Evolutionary conservation across 371 early-diverging fungal species (phyloP).

Genomic region (Chytridiales sp.): DNA sequence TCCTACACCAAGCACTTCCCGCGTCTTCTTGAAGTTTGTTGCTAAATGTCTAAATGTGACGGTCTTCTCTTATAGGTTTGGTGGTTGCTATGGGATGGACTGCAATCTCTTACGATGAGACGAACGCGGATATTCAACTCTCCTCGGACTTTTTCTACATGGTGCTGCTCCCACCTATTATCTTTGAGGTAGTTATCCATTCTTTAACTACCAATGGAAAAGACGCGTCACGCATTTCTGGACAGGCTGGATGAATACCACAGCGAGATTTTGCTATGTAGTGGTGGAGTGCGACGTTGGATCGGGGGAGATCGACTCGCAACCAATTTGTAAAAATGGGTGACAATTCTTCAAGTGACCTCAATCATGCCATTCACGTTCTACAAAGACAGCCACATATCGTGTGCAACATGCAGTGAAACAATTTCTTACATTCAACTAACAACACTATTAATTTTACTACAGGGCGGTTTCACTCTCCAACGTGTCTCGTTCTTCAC

Average conservation of each 20-base stretch:
- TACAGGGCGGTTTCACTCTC: slow-evolving; percentile 52
- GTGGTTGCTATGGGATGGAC: slow-evolving; percentile 49
- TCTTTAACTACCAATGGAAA: no score
- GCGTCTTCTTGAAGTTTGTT: neutral
- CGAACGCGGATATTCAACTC: slow-evolving; percentile 50
- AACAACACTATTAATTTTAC: neutral
- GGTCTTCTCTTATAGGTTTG: slow-evolving; percentile 31
- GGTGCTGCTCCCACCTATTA: slow-evolving; percentile 59
- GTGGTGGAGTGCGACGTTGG: no score
- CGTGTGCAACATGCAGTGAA: no score
- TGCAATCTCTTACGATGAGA: slow-evolving; percentile 39
- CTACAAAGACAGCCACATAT: neutral
- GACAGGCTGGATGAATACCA: no score
- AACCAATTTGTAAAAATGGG: no score
- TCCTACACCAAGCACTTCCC: no score
- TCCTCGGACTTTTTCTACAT: slow-evolving; percentile 55
- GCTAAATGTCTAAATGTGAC: neutral
- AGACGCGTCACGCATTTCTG: no score
- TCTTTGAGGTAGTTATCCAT: slow-evolving; percentile 50
- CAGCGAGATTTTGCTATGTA: no score
- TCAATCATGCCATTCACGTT: neutral
- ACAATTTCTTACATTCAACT: no score
- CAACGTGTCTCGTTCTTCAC: slow-evolving; percentile 50
- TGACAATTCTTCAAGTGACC: neutral
- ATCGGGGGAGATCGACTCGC: no score